These are phyloP conservation scores for Balamuthia mandrillaris DNA, from an alignment of 208 protist species.

Conservation along the genomic window DNA sequence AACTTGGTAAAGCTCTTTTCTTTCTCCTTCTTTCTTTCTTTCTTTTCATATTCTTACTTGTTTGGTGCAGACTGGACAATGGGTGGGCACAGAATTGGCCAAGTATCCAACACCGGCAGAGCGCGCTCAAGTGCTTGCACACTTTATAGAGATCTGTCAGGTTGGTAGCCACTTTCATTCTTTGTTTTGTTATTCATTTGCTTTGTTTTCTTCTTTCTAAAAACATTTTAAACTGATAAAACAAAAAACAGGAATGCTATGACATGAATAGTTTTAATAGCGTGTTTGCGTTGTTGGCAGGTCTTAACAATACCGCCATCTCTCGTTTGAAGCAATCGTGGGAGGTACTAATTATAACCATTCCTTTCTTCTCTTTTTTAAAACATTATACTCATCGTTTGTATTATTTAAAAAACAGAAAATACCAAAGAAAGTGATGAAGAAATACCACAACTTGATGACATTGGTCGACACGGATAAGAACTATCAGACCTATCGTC, in stretches of 20 bases:
- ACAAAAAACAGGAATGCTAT: background rate
- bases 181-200: background rate
- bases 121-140: background rate
- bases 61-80: background rate
- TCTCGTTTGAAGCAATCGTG: background rate
- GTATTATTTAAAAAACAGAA: background rate
- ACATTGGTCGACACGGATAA: background rate
- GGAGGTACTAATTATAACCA: background rate
- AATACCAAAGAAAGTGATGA: background rate
- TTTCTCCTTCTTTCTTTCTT: background rate
- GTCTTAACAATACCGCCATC: constrained; percentile 9
- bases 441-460: background rate
- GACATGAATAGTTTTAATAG: background rate
- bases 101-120: background rate
- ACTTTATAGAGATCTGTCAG: constrained; percentile 2
- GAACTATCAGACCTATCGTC: background rate
- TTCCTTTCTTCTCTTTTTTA: background rate
- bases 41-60: background rate
- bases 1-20: background rate
- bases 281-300: background rate
- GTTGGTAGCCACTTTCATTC: background rate
- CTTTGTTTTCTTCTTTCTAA: background rate
- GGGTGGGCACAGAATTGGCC: background rate
- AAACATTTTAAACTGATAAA: too few relatives aligned
- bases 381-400: background rate